phyloP scores from a whole-genome alignment of 805 yeast genomes.

The Candida broadrunensis region DNA sequence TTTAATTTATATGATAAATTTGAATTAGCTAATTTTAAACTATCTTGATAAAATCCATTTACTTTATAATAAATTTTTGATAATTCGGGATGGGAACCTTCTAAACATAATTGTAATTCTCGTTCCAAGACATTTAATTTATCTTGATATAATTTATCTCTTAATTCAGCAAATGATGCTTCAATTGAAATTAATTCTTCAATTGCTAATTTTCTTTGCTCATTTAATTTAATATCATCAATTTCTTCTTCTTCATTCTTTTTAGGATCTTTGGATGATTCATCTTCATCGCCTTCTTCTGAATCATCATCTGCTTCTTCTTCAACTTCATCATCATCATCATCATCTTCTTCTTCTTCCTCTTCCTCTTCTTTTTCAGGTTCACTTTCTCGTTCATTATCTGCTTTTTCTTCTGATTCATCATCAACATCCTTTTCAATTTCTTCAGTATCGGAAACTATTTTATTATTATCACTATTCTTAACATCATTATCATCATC shows the following conservation, averaged over 20 bases:
- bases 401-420: constrained; percentile 18
- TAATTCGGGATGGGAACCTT: constrained; percentile 90
- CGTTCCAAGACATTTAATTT: constrained; percentile 72
- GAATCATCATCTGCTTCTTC: constrained; percentile 14
- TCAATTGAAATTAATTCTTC: constrained; percentile 77
- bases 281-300: constrained; percentile 10
- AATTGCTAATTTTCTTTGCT: constrained; percentile 60
- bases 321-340: constrained; percentile 13
- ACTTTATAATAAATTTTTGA: constrained; percentile 68
- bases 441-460: constrained; percentile 16
- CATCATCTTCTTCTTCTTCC: constrained; percentile 9
- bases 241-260: constrained; percentile 10
- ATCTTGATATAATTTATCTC: constrained; percentile 84
- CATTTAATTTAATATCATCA: constrained; percentile 26
- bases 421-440: constrained; percentile 17
- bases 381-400: constrained; percentile 11
- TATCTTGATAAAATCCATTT: constrained; percentile 70
- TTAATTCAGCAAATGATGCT: constrained; percentile 76
- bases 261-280: constrained; percentile 9
- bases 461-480: constrained; percentile 9
- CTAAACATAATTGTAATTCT: constrained; percentile 81
- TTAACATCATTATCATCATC: background rate
- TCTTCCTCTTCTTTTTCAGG: constrained; percentile 13
- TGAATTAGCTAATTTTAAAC: constrained; percentile 45
- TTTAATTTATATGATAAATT: constrained; percentile 58